Conservation (phyloP, 106 monocot genomes). For the Apostasia shenzhenica region DNA sequence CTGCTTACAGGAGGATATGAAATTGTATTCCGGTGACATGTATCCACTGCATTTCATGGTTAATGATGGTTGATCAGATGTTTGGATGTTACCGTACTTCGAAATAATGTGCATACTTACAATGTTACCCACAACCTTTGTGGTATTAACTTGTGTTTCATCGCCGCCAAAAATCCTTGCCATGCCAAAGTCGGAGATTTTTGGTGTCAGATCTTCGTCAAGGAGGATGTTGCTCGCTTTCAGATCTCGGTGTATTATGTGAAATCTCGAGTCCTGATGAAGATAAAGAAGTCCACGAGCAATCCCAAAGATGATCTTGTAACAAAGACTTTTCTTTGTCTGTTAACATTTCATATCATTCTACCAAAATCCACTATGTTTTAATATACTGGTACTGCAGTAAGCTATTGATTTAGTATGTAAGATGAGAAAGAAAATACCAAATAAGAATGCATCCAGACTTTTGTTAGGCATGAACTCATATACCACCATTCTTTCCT, state of each 20-base stretch:
- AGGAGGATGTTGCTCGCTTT: slow-evolving; percentile 4
- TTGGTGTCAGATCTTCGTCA: not conserved
- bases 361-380: too few relatives aligned
- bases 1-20: not conserved
- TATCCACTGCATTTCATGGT: too few relatives aligned
- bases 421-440: not conserved
- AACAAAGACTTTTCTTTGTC: not conserved
- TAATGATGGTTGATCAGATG: too few relatives aligned
- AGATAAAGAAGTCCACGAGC: slow-evolving; percentile 1
- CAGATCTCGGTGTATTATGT: not conserved
- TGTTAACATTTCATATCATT: too few relatives aligned
- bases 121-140: slow-evolving; percentile 1
- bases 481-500: slow-evolving; percentile 7
- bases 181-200: slow-evolving; percentile 3
- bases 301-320: not conserved
- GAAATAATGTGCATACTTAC: not conserved
- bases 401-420: not conserved
- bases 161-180: slow-evolving; percentile 1
- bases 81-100: too few relatives aligned
- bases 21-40: not conserved
- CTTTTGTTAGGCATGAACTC: too few relatives aligned
- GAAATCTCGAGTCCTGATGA: not conserved
- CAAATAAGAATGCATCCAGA: slow-evolving; percentile 6
- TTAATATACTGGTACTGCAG: too few relatives aligned
- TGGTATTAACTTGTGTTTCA: not conserved